Evolutionary conservation across 1,284 basidiomycete species (phyloP).

Genomic region (Boletellus deceptivus): DNA sequence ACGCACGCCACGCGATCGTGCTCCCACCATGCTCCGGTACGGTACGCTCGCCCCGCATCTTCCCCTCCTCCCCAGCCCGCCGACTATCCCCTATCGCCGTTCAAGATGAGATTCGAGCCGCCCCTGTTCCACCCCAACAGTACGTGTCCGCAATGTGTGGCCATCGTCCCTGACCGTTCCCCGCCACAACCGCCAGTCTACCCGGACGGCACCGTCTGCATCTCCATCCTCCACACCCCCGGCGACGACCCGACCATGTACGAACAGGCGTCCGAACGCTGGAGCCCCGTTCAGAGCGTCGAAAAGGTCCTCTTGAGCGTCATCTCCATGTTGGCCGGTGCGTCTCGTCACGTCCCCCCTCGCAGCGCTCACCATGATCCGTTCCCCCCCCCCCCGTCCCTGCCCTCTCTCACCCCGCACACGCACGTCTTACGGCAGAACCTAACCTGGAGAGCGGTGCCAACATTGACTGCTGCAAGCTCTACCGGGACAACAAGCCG

Average conservation of each 20-base stretch:
- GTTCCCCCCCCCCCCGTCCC: neutral
- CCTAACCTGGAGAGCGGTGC: slow-evolving; percentile 99
- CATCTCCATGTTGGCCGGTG: slow-evolving; percentile 97
- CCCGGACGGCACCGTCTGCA: slow-evolving; percentile 94
- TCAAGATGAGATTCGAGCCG: slow-evolving; percentile 98
- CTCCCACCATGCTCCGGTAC: no score
- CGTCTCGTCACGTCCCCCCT: neutral
- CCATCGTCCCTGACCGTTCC: no score
- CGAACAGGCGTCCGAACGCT: slow-evolving; percentile 94
- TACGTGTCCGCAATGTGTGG: slow-evolving; percentile 51
- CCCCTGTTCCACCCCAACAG: slow-evolving; percentile 98
- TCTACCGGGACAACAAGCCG: slow-evolving; percentile 83
- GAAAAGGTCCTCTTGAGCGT: slow-evolving; percentile 96
- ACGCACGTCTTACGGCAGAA: slow-evolving; percentile 46
- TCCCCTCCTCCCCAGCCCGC: no score
- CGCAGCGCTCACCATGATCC: no score
- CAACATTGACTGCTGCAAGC: slow-evolving; percentile 96
- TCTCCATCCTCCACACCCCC: slow-evolving; percentile 96
- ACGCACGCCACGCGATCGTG: no score
- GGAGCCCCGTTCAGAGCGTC: slow-evolving; percentile 97
- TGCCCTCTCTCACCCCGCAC: neutral
- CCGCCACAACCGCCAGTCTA: slow-evolving; percentile 70
- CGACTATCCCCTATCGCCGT: slow-evolving; percentile 93
- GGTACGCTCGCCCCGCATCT: no score
- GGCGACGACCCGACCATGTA: slow-evolving; percentile 93